Percentiles rank a stretch among this genome's conserved stretches.
Evolutionary conservation across 352 stramenopile genomes (phyloP).

Genomic region (Globisporangium nodosum): DNA sequence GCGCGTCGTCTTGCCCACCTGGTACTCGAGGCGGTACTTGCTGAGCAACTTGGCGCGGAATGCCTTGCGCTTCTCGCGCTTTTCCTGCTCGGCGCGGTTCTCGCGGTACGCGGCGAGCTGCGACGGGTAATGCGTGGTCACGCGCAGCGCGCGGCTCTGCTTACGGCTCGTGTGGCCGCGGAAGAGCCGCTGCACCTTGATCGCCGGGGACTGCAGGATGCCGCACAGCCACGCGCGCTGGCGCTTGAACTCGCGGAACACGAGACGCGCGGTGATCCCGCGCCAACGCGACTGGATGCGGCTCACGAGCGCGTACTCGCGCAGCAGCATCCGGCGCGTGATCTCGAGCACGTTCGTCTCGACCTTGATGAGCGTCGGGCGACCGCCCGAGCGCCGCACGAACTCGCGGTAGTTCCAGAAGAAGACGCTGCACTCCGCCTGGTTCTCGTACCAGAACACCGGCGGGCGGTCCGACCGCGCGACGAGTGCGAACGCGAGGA

Average conservation of each 20-base stretch:
- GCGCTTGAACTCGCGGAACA: slow-evolving; percentile 61
- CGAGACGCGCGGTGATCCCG: slow-evolving; percentile 49
- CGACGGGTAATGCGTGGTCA: slow-evolving; percentile 35
- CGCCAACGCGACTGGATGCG: slow-evolving; percentile 66
- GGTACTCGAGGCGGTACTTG: slow-evolving; percentile 54
- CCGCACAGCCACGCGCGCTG: slow-evolving; percentile 56
- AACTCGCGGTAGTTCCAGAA: slow-evolving; percentile 80
- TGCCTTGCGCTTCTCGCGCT: slow-evolving; percentile 19
- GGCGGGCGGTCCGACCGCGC: slow-evolving; percentile 26
- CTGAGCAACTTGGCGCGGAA: slow-evolving; percentile 45
- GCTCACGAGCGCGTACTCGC: slow-evolving; percentile 60
- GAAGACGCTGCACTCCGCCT: slow-evolving; percentile 48
- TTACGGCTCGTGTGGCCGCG: slow-evolving; percentile 34
- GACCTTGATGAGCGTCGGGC: slow-evolving; percentile 59
- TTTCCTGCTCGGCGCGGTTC: slow-evolving; percentile 17
- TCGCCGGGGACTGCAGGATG: slow-evolving; percentile 55
- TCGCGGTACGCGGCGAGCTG: slow-evolving; percentile 34
- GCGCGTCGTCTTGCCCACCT: slow-evolving; percentile 37
- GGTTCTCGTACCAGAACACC: slow-evolving; percentile 80
- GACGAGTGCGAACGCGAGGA: slow-evolving; percentile 35
- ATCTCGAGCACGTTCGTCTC: slow-evolving; percentile 76
- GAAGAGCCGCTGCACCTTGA: slow-evolving; percentile 70
- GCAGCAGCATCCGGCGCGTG: slow-evolving; percentile 46
- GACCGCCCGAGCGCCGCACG: slow-evolving; percentile 50
- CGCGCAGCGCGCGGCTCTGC: slow-evolving; percentile 28